phyloP scores from a whole-genome alignment of 306 rosid genomes.

The Cucurbita pepo region DNA sequence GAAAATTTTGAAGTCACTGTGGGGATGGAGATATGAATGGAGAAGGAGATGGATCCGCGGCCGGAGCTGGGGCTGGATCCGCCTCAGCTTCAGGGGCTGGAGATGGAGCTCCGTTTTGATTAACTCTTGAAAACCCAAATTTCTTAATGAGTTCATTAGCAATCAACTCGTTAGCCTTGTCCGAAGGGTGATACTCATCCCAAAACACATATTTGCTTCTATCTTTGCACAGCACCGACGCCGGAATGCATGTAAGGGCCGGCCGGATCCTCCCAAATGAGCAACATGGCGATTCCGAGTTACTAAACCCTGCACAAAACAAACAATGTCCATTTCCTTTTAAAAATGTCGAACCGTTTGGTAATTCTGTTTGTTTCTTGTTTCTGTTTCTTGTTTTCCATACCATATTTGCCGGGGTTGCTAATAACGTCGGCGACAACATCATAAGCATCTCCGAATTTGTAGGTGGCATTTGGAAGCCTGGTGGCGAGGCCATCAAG shows the following conservation, averaged over 20 bases:
- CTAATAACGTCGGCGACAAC: conserved; percentile 52
- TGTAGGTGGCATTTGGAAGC: conserved; percentile 54
- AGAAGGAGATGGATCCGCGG: conserved; percentile 32
- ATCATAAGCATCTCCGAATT: conserved; percentile 81
- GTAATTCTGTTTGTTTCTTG: too few species aligned
- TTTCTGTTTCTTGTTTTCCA: too few species aligned
- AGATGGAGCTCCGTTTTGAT: conserved; percentile 20
- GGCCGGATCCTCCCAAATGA: conserved; percentile 78
- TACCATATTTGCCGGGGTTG: conserved; percentile 50
- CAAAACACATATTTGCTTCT: conserved; percentile 94
- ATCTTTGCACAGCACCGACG: conserved; percentile 60
- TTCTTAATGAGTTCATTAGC: conserved; percentile 81
- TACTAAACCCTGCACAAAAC: conserved; percentile 41
- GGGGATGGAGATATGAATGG: conserved; percentile 1
- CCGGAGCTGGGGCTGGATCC: not conserved
- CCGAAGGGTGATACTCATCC: conserved; percentile 96
- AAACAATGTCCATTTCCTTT: not conserved
- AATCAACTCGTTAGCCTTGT: conserved; percentile 61
- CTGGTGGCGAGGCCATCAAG: conserved; percentile 25
- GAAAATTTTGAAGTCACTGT: not conserved
- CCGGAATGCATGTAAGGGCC: conserved; percentile 73
- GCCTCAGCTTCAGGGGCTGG: conserved; percentile 10
- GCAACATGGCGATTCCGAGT: conserved; percentile 76
- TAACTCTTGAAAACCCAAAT: conserved; percentile 23
- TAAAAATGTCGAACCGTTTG: not conserved